Evolutionary conservation across 2,329 filamentous ascomycete species (phyloP), one percentile per base, ranked within the genome.

Genomic region (Fusarium penzigii): DNA sequence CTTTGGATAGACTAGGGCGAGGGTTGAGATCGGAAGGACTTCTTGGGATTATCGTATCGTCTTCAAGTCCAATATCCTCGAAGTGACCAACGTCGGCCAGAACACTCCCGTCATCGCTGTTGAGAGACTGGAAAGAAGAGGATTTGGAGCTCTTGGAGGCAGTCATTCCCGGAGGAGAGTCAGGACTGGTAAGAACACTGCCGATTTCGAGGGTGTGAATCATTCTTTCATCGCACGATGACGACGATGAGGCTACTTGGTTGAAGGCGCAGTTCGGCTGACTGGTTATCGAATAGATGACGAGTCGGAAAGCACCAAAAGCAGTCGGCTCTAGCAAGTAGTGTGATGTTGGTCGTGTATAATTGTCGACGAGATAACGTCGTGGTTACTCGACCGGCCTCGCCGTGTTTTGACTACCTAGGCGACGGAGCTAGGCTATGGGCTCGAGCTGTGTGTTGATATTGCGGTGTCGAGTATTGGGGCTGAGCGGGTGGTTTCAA

Each of bases 51-150:
- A 71, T 51, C 59, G 64, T 51, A 64, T 70, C 78, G 56, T 92
- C 86, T 63, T 92, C 88, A 29, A 97, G 83, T 12, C 89, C 90
- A 68, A 97, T 96, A 59, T 97, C 93, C 70, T 97, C 93, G 65
- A 97, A 97, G 70, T 97, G 86, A 58, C 85, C 86, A 52, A 88
- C 83, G 67, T 96, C 90, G 47, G 85, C 80, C 42, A 89, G 76
- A 46, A 85, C 80, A 61, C 80, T 83, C 65, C 87, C 85, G 62
- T 90, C 89, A 65, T 91, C 88, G 65, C 86, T 88, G 56, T 83
- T 86, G 51, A 88, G 86, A 38, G 92, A 96, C 63, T 87, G 88
- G 65, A 93, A 89, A 45, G 91, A 96, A 6, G 90, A 95, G 29
- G 91, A 92, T 73, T 94, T 95, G 59, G 90, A 96, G 57, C 90